Evolutionary conservation across 306 rosid genomes (phyloP).

Genomic region (Acmispon strigosus): DNA sequence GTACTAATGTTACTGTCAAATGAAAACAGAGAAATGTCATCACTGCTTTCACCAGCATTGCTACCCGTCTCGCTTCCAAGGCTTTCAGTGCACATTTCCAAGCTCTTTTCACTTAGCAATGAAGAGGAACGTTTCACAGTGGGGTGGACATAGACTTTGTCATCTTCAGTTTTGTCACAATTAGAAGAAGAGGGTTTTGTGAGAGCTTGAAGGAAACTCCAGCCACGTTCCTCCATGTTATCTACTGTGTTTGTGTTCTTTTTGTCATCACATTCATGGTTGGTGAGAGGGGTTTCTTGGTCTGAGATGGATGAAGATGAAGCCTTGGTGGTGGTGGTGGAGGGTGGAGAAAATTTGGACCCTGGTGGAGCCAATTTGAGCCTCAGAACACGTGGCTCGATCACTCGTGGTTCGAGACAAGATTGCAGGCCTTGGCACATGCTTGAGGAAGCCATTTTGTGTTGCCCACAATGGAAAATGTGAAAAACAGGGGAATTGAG

Average conservation of each 20-base stretch:
- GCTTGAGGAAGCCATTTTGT: conserved; percentile 45
- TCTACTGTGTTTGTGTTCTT: neutral
- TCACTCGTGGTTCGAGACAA: conserved; percentile 35
- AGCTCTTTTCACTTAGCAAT: conserved; percentile 52
- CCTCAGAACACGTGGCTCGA: conserved; percentile 38
- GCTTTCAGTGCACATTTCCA: conserved; percentile 90
- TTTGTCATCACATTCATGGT: conserved; percentile 4
- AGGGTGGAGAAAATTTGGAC: neutral
- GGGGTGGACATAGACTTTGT: conserved; percentile 55
- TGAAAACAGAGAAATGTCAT: conserved; percentile 20
- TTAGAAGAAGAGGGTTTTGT: neutral
- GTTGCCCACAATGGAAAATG: neutral
- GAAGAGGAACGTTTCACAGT: conserved; percentile 43
- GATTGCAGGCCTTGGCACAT: conserved; percentile 49
- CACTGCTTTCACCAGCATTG: conserved; percentile 26
- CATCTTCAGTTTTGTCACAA: conserved; percentile 17
- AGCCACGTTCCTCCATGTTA: conserved; percentile 22
- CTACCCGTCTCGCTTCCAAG: conserved; percentile 77
- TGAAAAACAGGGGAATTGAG: conserved; percentile 6
- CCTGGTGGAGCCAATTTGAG: conserved; percentile 44
- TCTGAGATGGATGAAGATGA: neutral
- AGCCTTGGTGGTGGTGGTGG: neutral
- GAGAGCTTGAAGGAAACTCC: conserved; percentile 51
- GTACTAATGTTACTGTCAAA: too few relatives aligned
- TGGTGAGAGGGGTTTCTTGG: neutral